Conservation (phyloP, 257 asterid genomes). For the Nicotiana paniculata region DNA sequence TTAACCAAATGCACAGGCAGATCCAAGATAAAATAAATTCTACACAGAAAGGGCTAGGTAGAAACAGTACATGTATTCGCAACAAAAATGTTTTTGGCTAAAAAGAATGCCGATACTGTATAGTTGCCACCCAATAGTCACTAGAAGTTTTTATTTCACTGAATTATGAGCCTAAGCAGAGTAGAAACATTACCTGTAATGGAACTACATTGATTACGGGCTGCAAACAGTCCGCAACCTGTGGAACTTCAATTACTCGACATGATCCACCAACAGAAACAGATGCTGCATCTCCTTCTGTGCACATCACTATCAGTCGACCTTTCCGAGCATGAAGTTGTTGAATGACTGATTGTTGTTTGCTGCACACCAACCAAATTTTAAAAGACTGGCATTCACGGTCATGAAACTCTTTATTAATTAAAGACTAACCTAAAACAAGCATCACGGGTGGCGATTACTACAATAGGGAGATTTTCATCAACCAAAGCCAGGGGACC, state of each 20-base stretch:
- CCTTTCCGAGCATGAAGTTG: constrained; percentile 99
- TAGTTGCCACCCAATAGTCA: background rate
- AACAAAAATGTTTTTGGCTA: background rate
- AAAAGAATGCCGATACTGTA: background rate
- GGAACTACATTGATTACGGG: constrained; percentile 91
- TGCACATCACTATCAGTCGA: constrained; percentile 86
- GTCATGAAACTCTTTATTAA: background rate
- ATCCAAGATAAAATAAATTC: background rate
- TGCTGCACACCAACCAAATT: constrained; percentile 41
- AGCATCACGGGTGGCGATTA: constrained; percentile 88
- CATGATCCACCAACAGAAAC: constrained; percentile 74
- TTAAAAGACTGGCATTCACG: constrained; percentile 4
- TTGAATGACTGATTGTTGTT: constrained; percentile 95
- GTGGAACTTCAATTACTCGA: constrained; percentile 95
- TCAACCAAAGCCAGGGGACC: constrained; percentile 98
- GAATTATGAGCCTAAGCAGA: background rate
- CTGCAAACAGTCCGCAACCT: constrained; percentile 87
- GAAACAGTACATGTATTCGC: background rate
- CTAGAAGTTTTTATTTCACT: background rate
- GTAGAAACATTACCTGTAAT: constrained; percentile 57
- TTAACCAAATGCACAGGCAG: background rate
- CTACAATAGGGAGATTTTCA: constrained; percentile 85
- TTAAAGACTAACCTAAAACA: constrained; percentile 70
- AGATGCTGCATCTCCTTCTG: constrained; percentile 73
- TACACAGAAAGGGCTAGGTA: background rate